Conservation (phyloP, 768 basidiomycete genomes). For the Suillus cothurnatus region DNA sequence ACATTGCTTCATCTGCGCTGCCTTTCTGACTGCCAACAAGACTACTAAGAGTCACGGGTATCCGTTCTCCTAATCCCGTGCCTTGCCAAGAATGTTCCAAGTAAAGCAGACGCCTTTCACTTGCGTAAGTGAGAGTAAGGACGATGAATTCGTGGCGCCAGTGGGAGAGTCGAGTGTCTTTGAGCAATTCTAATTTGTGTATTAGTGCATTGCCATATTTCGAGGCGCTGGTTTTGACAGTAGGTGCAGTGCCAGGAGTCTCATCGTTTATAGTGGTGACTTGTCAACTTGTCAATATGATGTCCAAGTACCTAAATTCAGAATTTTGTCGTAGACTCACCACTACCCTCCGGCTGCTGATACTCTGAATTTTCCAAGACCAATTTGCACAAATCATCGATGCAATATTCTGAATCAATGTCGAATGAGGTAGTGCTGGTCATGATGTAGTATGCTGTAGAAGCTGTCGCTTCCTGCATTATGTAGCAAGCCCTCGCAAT, state of each 20-base stretch:
- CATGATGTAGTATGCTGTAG: background rate
- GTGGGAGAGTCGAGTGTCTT: background rate
- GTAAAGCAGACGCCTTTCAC: background rate
- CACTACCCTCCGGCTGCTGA: background rate
- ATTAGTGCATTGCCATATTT: background rate
- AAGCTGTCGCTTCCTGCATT: no score
- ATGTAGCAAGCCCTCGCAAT: background rate
- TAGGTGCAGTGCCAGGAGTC: background rate
- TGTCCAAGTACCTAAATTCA: background rate
- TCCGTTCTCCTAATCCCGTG: background rate
- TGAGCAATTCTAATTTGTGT: constrained; percentile 2
- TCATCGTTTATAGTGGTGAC: background rate
- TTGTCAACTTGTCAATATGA: background rate
- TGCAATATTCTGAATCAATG: background rate
- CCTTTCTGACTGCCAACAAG: constrained; percentile 1
- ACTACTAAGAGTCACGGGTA: background rate
- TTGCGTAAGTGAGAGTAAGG: background rate
- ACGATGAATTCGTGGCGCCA: constrained; percentile 4
- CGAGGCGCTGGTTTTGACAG: background rate
- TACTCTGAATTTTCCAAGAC: background rate
- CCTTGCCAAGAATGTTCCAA: constrained; percentile 3
- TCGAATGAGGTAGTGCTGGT: background rate
- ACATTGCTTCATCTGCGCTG: constrained; percentile 2
- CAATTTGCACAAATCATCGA: background rate
- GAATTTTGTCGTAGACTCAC: background rate